Percentiles rank a stretch among this genome's conserved stretches.
phyloP scores from a whole-genome alignment of 345 rosid species.

The Heritiera fomes region DNA sequence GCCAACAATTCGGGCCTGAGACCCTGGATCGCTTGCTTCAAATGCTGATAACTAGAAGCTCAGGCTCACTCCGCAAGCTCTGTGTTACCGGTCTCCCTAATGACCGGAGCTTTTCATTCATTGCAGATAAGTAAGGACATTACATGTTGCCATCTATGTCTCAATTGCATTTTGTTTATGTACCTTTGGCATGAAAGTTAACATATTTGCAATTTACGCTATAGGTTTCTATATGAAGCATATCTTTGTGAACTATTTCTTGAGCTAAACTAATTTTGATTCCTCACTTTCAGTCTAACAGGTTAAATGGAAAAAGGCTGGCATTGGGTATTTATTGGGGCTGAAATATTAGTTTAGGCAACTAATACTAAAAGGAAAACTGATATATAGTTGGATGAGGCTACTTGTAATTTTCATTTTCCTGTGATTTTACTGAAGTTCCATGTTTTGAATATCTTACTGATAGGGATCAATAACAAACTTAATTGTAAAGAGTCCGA shows the following conservation, averaged over 20 bases:
- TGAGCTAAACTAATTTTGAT: neutral
- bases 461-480: neutral
- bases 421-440: neutral
- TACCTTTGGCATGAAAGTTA: neutral
- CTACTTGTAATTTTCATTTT: neutral
- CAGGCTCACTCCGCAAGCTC: slow-evolving; percentile 34
- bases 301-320: neutral
- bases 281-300: neutral
- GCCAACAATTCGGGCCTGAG: slow-evolving; percentile 26
- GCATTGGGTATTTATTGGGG: neutral
- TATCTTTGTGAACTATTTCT: neutral
- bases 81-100: slow-evolving; percentile 26
- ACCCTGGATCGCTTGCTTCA: slow-evolving; percentile 29
- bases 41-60: slow-evolving; percentile 31
- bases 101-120: slow-evolving; percentile 25
- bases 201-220: neutral
- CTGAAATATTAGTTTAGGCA: neutral
- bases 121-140: slow-evolving; percentile 36
- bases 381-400: neutral
- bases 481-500: neutral
- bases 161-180: neutral
- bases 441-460: neutral
- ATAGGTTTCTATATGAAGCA: slow-evolving; percentile 5
- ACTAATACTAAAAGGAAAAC: neutral
- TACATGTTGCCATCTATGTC: neutral